Percentiles rank a stretch among this genome's conserved stretches.
Evolutionary conservation across 257 asterid genomes (phyloP).

Genomic region (Knoxia roxburghii): DNA sequence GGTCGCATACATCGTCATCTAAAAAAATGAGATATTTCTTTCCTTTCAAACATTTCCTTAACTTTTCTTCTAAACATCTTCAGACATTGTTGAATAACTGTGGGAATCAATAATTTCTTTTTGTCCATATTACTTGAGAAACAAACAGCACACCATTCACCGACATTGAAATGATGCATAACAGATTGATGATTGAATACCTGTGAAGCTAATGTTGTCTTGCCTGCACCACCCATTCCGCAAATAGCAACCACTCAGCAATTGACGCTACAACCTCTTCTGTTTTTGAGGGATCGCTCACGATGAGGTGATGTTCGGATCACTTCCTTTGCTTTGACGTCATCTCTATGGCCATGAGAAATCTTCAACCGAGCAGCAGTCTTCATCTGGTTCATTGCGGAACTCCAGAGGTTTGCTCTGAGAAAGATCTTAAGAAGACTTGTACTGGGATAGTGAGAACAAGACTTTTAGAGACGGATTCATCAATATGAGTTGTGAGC

Average conservation of each 20-base stretch:
- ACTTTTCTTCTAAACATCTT: not conserved
- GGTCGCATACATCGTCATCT: not conserved
- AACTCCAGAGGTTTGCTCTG: not conserved
- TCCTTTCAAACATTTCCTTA: not conserved
- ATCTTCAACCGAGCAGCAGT: too few relatives aligned
- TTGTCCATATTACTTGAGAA: not conserved
- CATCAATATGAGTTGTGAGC: too few relatives aligned
- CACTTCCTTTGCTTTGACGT: not conserved
- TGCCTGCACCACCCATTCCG: not conserved
- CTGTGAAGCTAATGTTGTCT: not conserved
- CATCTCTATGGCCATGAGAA: too few relatives aligned
- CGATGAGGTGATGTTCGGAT: not conserved
- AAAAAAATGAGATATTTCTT: not conserved
- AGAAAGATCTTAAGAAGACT: not conserved
- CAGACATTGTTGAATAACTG: not conserved
- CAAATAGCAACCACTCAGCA: not conserved
- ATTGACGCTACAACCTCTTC: not conserved
- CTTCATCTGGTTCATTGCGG: not conserved
- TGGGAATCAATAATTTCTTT: not conserved
- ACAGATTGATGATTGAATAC: not conserved
- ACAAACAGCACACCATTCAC: not conserved
- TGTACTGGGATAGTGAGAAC: not conserved
- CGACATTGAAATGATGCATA: not conserved
- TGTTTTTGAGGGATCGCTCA: not conserved
- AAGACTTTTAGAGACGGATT: not conserved